Base-by-base conservation (phyloP, 2,329 filamentous ascomycete species). In the Aspergillus ibericus region DNA sequence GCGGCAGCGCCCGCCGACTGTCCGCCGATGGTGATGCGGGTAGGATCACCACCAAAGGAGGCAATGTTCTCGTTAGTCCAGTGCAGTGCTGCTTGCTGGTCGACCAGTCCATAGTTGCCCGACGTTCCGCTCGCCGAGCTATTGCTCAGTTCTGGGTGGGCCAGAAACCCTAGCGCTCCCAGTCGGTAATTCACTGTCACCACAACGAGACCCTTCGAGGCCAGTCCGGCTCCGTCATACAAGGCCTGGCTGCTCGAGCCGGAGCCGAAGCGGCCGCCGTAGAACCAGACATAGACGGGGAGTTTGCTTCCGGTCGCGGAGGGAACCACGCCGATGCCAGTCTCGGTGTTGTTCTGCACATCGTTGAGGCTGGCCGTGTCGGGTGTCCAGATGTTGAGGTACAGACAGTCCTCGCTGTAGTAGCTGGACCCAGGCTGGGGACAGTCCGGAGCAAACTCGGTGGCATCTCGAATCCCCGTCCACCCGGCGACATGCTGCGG, bases 141-240 rank as follows among this genome's bases (percentile, higher is more conserved):
- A 2, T 40, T 25, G 35, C 59, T 62, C 4, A 70, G 51, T 8
- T 67, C 65, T 16, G 69, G 68, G 16, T 68, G 65, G 12, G 64
- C 66, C 2, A 67, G 59, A 38, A 63, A 69, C 5, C 66, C 67
- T 18, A 69, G 63, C 3, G 80, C 67, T 20, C 80, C 81, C 29
- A 68, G 52, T 9, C 66, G 64, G 51, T 68, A 68, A 56, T 68
- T 69, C n/a, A 67, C 18, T 1, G 63, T 66, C 2, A 67, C 66
- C 9, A 69, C 60, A 3, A 66, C 50, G 35, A 63, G 61, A 18
- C 62, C 63, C 36, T 66, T 61, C 10, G 53, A 53, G 3, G 59
- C 66, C n/a, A 68, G 55, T 8, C 61, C 61, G 3, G 61, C 55
- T 8, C 65, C 64, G 35, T 68, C 62, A 40, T 67, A 68, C 7